These are phyloP conservation scores for Ailanthus altissimus DNA, from an alignment of 345 rosid genomes.

Conservation along the genomic window DNA sequence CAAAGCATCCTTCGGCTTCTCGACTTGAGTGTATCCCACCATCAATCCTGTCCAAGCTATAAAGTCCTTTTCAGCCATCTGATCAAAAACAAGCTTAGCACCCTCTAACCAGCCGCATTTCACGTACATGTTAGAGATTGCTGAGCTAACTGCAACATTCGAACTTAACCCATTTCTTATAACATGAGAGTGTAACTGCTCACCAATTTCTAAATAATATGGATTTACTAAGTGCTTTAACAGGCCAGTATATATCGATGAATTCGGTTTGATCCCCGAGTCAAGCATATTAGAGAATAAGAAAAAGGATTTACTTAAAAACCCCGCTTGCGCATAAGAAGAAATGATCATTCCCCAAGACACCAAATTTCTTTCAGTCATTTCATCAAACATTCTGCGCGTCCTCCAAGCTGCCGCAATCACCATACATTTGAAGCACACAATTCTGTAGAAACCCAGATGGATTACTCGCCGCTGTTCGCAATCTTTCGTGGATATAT, in stretches of 20 bases:
- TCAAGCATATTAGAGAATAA: conserved; percentile 45
- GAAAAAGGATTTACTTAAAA: conserved; percentile 38
- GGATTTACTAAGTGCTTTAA: conserved; percentile 46
- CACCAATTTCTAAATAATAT: conserved; percentile 47
- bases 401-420: conserved; percentile 53
- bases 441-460: conserved; percentile 47
- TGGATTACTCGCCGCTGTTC: conserved; percentile 29
- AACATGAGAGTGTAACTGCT: conserved; percentile 59
- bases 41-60: conserved; percentile 67
- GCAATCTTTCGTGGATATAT: conserved; percentile 43
- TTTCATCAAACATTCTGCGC: conserved; percentile 67
- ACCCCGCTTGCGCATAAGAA: conserved; percentile 45
- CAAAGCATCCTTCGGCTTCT: conserved; percentile 46
- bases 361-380: conserved; percentile 44
- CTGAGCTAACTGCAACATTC: conserved; percentile 39
- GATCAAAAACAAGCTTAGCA: conserved; percentile 54
- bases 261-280: conserved; percentile 36
- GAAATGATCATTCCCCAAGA: conserved; percentile 56
- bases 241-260: conserved; percentile 41
- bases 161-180: conserved; percentile 47
- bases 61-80: conserved; percentile 51
- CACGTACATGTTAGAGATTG: conserved; percentile 59
- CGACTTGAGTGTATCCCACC: conserved; percentile 58
- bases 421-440: conserved; percentile 50
- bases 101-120: conserved; percentile 63